phyloP scores from a whole-genome alignment of 352 stramenopile species.

The Pythium aquatile region DNA sequence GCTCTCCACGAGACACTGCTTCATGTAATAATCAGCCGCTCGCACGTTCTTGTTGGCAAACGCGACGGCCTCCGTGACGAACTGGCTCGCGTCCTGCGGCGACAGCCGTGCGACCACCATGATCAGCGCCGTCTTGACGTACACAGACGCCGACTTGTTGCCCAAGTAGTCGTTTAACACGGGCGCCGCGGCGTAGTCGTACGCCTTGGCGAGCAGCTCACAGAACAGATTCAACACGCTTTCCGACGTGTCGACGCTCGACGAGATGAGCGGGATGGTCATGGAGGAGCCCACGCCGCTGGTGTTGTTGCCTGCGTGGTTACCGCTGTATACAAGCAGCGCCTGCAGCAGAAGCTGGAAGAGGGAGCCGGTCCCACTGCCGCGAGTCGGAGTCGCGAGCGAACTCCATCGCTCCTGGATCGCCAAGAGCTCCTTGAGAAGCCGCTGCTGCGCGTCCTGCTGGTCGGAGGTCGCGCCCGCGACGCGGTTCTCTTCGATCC shows the following conservation, averaged over 20 bases:
- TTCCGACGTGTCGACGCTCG: constrained; percentile 54
- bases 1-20: constrained; percentile 72
- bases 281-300: constrained; percentile 36
- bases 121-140: constrained; percentile 67
- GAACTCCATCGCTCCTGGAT: constrained; percentile 60
- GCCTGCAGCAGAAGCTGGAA: constrained; percentile 67
- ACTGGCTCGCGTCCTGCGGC: constrained; percentile 57
- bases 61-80: constrained; percentile 64
- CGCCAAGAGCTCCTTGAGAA: constrained; percentile 46
- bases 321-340: constrained; percentile 67
- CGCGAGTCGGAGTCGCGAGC: constrained; percentile 26
- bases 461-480: constrained; percentile 17
- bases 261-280: constrained; percentile 54
- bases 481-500: constrained; percentile 29
- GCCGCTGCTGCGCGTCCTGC: constrained; percentile 26
- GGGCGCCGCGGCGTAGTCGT: constrained; percentile 65
- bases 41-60: constrained; percentile 60
- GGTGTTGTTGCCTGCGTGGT: constrained; percentile 31
- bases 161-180: constrained; percentile 54
- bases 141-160: constrained; percentile 57
- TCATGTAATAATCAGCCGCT: constrained; percentile 74
- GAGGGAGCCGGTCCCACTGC: constrained; percentile 24
- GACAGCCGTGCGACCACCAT: constrained; percentile 63
- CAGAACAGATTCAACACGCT: constrained; percentile 64
- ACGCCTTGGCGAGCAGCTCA: constrained; percentile 68